Percentiles rank a stretch among this genome's conserved stretches.
Conservation (phyloP, 331 rosid genomes). For the Phaseolus coccineus region DNA sequence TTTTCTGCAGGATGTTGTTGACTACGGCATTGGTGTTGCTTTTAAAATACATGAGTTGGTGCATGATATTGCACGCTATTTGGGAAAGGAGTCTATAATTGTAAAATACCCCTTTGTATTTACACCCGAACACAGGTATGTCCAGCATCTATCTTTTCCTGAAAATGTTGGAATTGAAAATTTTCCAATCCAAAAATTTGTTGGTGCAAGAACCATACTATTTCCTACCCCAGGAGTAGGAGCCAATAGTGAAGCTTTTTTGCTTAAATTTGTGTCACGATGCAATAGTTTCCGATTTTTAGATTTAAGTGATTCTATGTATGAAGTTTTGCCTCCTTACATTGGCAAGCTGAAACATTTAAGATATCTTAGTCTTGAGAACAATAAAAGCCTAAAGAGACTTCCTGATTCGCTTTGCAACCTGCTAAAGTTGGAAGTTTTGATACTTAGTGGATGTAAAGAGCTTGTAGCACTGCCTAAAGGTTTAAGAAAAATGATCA, state of each 20-base stretch:
- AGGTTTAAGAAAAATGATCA: conserved; percentile 29
- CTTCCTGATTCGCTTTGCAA: conserved; percentile 43
- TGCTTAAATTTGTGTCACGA: not conserved
- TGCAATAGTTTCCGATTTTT: conserved; percentile 37
- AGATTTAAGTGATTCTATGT: conserved; percentile 27
- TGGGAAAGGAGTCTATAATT: not conserved
- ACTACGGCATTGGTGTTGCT: not conserved
- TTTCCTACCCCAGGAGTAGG: conserved; percentile 10
- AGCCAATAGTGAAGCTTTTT: not conserved
- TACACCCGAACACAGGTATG: not conserved
- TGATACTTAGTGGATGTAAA: conserved; percentile 1
- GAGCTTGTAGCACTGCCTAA: conserved; percentile 40
- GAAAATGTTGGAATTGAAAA: not conserved
- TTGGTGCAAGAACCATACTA: conserved; percentile 9
- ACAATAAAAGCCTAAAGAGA: conserved; percentile 16
- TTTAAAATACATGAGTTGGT: conserved; percentile 45
- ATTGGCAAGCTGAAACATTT: conserved; percentile 44
- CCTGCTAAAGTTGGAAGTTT: conserved; percentile 39
- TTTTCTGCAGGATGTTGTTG: conserved; percentile 38
- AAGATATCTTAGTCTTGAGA: conserved; percentile 34
- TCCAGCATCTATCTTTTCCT: conserved; percentile 29
- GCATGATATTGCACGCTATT: conserved; percentile 41
- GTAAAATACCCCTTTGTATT: not conserved
- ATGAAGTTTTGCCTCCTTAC: conserved; percentile 12
- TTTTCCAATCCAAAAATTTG: not conserved